Evolutionary conservation across 2,329 filamentous ascomycete species (phyloP), one percentile per base, ranked within the genome.

Genomic region (Phialophora verrucosa): DNA sequence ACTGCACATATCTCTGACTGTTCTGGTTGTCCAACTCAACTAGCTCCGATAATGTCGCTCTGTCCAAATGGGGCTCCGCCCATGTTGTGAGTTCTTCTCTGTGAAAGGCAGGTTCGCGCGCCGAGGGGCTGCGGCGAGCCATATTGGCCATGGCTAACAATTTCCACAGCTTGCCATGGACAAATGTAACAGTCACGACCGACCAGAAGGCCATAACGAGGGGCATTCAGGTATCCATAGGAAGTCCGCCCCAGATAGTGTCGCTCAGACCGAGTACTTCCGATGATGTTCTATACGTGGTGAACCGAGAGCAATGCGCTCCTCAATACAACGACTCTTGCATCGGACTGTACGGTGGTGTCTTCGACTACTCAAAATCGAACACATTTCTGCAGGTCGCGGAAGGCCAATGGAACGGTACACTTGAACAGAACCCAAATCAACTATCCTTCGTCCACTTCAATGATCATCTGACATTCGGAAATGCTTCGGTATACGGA

Each of bases 231-330:
- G 23, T 72, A 20, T 64, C 65, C 5, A 65, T 72, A 60, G 70
- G 70, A 42, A 70, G 35, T 17, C 70, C 70, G 6, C 66, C 69
- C 27, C 70, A 72, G 60, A 68, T 70, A 31, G 63, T 72, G n/a
- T 67, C 69, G 11, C 64, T 72, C 12, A 57, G 65, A 57, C 69
- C 69, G 29, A 68, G 69, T 47, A 68, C 64, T 7, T 50, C 65
- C 10, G 64, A 71, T 47, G 64, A 70, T 20, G 59, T 63, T 27
- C 53, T 69, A 14, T 72, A 71, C 47, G 66, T 71, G 20, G 66
- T 69, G 59, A 72, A 72, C 47, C 49, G 54, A 57, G 70, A 56
- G 17, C 63, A 68, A 12, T 72, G 70, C 59, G 63, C 63, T 12
- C 64, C 65, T 23, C 58, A 70, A n/a, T 70, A 67, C 55, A 71